These are phyloP conservation scores for Colletotrichum tabaci DNA, from an alignment of 2,329 filamentous ascomycete genomes.

Conservation along the genomic window DNA sequence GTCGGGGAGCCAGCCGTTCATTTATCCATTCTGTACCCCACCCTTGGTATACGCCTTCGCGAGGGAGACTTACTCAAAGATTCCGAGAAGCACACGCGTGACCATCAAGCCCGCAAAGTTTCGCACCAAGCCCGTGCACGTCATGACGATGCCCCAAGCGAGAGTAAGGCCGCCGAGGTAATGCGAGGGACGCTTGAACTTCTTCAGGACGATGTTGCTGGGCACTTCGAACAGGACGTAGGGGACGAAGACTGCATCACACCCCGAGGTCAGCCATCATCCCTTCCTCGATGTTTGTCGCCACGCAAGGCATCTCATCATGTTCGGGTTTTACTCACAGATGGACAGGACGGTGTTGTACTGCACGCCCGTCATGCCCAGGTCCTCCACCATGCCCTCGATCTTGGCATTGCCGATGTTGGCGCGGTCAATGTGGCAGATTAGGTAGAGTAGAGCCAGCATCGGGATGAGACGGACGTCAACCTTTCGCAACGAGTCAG, in stretches of 20 bases:
- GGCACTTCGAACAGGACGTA: constrained; percentile 77
- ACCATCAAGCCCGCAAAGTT: constrained; percentile 46
- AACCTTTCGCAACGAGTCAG: constrained; percentile 12
- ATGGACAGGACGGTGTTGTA: constrained; percentile 65
- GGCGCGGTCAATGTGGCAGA: constrained; percentile 70
- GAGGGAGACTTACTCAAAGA: constrained; percentile 59
- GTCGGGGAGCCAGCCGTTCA: neutral
- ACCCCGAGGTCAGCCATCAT: neutral
- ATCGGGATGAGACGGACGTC: constrained; percentile 52
- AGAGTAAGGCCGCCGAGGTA: constrained; percentile 78
- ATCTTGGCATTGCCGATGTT: constrained; percentile 70
- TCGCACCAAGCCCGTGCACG: constrained; percentile 46
- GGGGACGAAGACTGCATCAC: constrained; percentile 70
- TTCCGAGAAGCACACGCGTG: constrained; percentile 63
- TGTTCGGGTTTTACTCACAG: constrained; percentile 68
- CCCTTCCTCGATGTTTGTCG: constrained; percentile 67
- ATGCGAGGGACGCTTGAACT: constrained; percentile 70
- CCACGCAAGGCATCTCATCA: constrained; percentile 66
- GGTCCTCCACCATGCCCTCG: constrained; percentile 50
- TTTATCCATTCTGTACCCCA: neutral
- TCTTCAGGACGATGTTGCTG: constrained; percentile 77
- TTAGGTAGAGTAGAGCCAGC: constrained; percentile 72
- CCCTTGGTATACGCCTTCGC: too few species aligned
- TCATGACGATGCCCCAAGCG: constrained; percentile 51
- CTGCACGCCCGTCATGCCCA: constrained; percentile 67